Base-by-base conservation (phyloP, 495 filamentous ascomycete species). In the Aspergillus cristatus region DNA sequence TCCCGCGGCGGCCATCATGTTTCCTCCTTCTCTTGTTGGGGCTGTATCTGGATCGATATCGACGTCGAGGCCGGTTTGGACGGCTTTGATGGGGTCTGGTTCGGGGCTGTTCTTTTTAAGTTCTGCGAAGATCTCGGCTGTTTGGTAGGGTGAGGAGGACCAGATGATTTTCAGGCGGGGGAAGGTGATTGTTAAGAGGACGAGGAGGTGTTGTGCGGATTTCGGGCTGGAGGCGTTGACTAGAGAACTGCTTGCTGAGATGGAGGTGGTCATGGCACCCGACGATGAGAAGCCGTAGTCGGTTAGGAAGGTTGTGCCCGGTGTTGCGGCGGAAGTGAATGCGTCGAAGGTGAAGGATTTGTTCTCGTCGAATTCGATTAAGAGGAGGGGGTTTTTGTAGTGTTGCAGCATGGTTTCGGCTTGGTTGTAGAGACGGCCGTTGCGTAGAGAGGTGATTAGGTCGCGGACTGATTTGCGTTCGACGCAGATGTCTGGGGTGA, bases 361-460 rank as follows among this genome's bases (percentile, higher is more conserved):
- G 63, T 94, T 87, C 54, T 94, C 84, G 58, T 97, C 89, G 60
- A 98, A 98, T 55, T 98, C 91, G 48, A 98, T 95, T 22, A 98
- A 70, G 3, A 98, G 79, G 72, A 97, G 82, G 0, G 90, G 86
- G 46, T 61, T 77, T 49, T 84, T 83, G 74, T 98, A 98, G 62
- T 97, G 76, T 49, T 83, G 74, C 22, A 90, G 75, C 93, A 98
- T 96, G 14, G 81, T 82, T 63, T 98, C 93, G 16, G 82, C 81
- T 63, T 98, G 91, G 50, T 80, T 84, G 61, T 84, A 98, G 31
- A 98, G 74, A 18, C 91, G 79, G 29, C 91, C 91, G 50, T 94
- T 85, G 44, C 81, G 79, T 60, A 98, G 85, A 12, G 88, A 95
- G 44, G 75, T 73, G 62, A 97, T 93, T 10, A 98, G 64, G 60